Evolutionary conservation across 2,329 filamentous ascomycete genomes (phyloP), one percentile per base, ranked within the genome.

Genomic region (Aspergillus calidoustus): DNA sequence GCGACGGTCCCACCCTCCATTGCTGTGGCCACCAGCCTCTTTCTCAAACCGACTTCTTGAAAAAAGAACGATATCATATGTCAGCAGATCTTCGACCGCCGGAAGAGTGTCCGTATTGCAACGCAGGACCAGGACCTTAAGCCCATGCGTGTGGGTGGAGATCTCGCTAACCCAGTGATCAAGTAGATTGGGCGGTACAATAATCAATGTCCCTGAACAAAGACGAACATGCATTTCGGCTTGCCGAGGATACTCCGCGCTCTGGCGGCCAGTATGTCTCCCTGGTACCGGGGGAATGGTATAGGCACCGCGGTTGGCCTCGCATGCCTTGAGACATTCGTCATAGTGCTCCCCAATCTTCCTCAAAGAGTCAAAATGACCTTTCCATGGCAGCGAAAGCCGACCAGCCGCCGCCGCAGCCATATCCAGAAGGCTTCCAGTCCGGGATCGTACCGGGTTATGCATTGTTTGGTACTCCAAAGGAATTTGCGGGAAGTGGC

Each of bases 131-230:
- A 95, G 79, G 0, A 92, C 83, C 9, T 83, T 85, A 0, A 97
- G 78, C 0, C 85, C 84, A 38, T 82, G 75, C 0, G 92, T 90
- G 71, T 97, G 94, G 70, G 92, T 93, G 3, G 81, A 74, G 11
- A 97, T 92, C 71, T 97, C 92, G 11, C 87, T 83, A 57, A 86
- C 81, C 94, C 94, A 97, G 74, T 98, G 94, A 57, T 89, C 84
- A 3, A 96, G 81, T 25, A 97, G 81, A 71, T 97, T 97, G 15
- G 88, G 83, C 0, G 94, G 94, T 0, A 93, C 92, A 31, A 97
- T 85, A 19, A 97, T 81, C 3, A 98, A 79, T 0, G 90, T 96
- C 0, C 86, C 85, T 30, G 86, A 83, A 63, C 88, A 91, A 7
- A 95, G 79, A 28, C 81, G 85, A 3, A 96, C 78, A 13, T 66